Base-by-base conservation (phyloP, 2,329 filamentous ascomycete species). In the Tricladium varicosporioides region DNA sequence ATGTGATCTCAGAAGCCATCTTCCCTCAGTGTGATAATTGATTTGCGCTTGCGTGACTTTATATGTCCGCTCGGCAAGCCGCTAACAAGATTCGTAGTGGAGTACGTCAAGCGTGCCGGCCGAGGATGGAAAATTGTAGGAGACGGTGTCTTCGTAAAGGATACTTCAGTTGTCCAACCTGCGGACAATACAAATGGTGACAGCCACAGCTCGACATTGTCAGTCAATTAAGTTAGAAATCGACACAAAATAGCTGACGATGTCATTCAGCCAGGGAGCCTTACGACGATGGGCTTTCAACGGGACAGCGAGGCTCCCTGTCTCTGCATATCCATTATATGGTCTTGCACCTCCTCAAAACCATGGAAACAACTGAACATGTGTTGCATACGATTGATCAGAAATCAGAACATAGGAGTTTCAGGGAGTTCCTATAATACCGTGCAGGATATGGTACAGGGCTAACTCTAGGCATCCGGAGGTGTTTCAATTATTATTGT, bases 141-240 rank as follows among this genome's bases (percentile, higher is more conserved):
- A 1, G 72, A 76, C 5, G 79, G 80, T 1, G 68, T 79, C n/a
- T 76, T 82, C 42, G 72, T 77, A 2, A 73, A 60, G 54, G 62
- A 67, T 27, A 10, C 50, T n/a, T 45, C 56, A 40, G 49, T 61
- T 45, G 15, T 52, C 5, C 16, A 16, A 14, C 15, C 53, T 40
- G 51, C 50, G 10, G 44, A 53, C 13, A 40, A 18, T n/a, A 55
- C 60, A n/a, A 53, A 45, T 42, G 60, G 48, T n/a, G 59, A 56
- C 15, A 51, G 45, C 5, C 47, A 51, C 3, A 48, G 60, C 15
- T 62, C 60, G 22, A 42, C 54, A 58, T 68, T 69, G 68, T 70
- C 54, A 68, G 67, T 69, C 47, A 48, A 43, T 47, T 62, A 19
- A 63, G 46, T 44, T 48, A n/a, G 32, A 45, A 47, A 48, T 43